Evolutionary conservation across 108 stramenopile species (phyloP).

Genomic region (Licmophora abbreviata): DNA sequence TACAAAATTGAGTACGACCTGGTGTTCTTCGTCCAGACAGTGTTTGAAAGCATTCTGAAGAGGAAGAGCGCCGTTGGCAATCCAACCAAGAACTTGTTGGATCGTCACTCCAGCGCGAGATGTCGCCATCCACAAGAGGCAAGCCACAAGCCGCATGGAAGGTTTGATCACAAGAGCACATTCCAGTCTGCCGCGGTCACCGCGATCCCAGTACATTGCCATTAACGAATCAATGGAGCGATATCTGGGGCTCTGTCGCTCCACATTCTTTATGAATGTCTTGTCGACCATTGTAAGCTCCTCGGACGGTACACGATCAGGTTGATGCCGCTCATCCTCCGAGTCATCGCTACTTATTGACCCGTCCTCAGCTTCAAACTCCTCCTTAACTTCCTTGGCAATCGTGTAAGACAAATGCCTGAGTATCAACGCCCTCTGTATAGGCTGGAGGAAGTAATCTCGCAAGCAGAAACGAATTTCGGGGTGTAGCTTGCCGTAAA

Average conservation of each 20-base stretch:
- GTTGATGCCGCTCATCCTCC: background rate
- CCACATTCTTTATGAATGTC: background rate
- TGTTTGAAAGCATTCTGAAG: constrained; percentile 40
- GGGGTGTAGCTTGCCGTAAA: constrained; percentile 44
- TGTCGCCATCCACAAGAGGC: constrained; percentile 44
- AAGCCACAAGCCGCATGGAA: constrained; percentile 31
- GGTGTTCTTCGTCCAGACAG: constrained; percentile 25
- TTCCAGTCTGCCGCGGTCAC: constrained; percentile 12
- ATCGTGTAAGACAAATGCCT: constrained; percentile 30
- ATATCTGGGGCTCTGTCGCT: background rate
- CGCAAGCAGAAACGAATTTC: constrained; percentile 64
- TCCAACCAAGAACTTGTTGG: constrained; percentile 34
- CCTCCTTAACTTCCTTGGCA: constrained; percentile 24
- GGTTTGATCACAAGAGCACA: constrained; percentile 42
- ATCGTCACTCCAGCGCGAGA: constrained; percentile 38
- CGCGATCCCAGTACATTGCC: background rate
- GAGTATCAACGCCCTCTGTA: constrained; percentile 7
- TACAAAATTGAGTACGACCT: constrained; percentile 19
- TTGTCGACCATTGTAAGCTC: background rate
- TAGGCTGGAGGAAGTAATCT: constrained; percentile 34
- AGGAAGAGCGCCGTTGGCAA: constrained; percentile 46
- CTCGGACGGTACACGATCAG: background rate
- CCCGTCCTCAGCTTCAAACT: background rate
- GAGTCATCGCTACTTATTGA: background rate
- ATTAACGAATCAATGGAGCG: background rate